These are phyloP conservation scores for Daedaleopsis sinensis DNA, from an alignment of 768 basidiomycete species.

Conservation along the genomic window DNA sequence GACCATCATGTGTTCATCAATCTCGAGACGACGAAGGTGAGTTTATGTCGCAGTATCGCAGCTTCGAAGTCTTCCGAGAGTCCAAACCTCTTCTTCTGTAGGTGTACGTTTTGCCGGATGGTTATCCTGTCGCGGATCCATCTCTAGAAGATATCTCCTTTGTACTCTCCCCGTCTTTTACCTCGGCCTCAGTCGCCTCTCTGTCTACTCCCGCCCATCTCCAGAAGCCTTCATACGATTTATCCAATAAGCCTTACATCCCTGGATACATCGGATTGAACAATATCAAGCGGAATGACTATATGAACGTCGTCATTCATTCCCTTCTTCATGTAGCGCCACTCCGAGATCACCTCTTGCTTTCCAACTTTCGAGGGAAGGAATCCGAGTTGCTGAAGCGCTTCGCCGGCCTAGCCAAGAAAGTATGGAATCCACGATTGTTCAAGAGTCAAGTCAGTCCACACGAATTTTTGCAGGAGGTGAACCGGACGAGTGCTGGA, in stretches of 20 bases:
- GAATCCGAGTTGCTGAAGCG: conserved; percentile 87
- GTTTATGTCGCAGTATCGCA: conserved; percentile 21
- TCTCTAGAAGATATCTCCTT: conserved; percentile 94
- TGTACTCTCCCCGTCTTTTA: conserved; percentile 89
- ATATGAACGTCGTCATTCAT: conserved; percentile 97
- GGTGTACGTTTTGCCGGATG: conserved; percentile 98
- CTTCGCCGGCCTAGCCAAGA: conserved; percentile 85
- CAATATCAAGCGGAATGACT: conserved; percentile 96
- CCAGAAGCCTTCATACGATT: conserved; percentile 81
- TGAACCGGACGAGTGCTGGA: conserved; percentile 83
- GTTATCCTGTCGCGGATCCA: conserved; percentile 95
- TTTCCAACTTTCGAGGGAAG: conserved; percentile 73
- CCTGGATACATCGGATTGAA: conserved; percentile 97
- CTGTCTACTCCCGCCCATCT: conserved; percentile 63
- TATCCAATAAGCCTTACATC: conserved; percentile 77
- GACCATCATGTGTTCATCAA: conserved; percentile 99
- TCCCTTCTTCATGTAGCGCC: conserved; percentile 90
- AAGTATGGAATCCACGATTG: conserved; percentile 93
- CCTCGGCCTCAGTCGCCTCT: conserved; percentile 52
- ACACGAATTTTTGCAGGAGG: conserved; percentile 99
- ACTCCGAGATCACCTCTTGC: conserved; percentile 83
- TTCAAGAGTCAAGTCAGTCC: conserved; percentile 99
- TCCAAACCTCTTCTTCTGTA: conserved; percentile 31
- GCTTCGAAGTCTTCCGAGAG: conserved; percentile 14
- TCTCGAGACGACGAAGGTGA: conserved; percentile 88